These are phyloP conservation scores for Wickerhamiella sorbophila DNA, from an alignment of 805 yeast species.

Conservation along the genomic window DNA sequence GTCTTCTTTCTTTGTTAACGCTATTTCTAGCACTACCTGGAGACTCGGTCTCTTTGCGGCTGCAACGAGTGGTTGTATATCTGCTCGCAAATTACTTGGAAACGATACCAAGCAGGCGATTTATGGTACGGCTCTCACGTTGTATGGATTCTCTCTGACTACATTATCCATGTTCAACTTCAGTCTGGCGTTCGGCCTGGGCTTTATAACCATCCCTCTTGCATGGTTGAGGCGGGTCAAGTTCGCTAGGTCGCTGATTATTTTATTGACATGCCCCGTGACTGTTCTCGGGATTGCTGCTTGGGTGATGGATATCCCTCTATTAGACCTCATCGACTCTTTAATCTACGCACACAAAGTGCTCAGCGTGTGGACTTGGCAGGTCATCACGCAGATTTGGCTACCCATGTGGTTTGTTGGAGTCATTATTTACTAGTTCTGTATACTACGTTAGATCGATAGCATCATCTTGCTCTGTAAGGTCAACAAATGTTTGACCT, in stretches of 20 bases:
- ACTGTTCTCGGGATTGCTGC: conserved; percentile 24
- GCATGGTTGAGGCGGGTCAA: conserved; percentile 37
- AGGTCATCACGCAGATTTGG: conserved; percentile 61
- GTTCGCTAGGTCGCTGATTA: conserved; percentile 14
- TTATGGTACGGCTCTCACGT: conserved; percentile 38
- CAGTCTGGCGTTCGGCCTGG: conserved; percentile 59
- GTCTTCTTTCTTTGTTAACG: not conserved
- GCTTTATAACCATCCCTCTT: conserved; percentile 61
- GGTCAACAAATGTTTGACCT: not conserved
- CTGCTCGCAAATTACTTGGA: conserved; percentile 5
- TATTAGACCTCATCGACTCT: conserved; percentile 33
- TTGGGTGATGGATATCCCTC: conserved; percentile 23
- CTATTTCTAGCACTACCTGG: not conserved
- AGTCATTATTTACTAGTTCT: not conserved
- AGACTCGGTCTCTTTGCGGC: conserved; percentile 12
- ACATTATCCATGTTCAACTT: conserved; percentile 73
- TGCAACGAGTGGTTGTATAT: conserved; percentile 11
- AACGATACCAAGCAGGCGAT: conserved; percentile 15
- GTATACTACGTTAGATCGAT: not conserved
- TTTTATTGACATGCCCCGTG: conserved; percentile 34
- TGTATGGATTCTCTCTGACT: conserved; percentile 53
- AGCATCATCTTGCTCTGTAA: not conserved
- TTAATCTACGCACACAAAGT: conserved; percentile 51
- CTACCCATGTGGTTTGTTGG: conserved; percentile 58
- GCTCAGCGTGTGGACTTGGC: conserved; percentile 78